Conservation (phyloP, 2,329 filamentous ascomycete species). For the Thermomyces lanuginosus region DNA sequence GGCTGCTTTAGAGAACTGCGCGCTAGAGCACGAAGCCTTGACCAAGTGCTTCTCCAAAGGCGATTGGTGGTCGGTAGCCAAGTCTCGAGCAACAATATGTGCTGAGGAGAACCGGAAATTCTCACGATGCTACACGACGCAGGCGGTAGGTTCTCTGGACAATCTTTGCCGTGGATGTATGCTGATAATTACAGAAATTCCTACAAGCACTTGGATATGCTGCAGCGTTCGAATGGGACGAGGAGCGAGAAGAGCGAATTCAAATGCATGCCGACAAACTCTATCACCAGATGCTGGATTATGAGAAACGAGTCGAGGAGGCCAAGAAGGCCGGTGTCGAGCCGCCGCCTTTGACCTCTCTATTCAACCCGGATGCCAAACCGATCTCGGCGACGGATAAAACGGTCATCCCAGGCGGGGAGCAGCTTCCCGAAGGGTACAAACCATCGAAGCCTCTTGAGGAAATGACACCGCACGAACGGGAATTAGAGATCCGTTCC, state of each 20-base stretch:
- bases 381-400: conserved; percentile 7
- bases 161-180: background rate
- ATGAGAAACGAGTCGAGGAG: conserved; percentile 59
- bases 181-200: conserved; percentile 45
- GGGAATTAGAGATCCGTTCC: conserved; percentile 28
- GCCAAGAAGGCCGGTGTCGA: conserved; percentile 28
- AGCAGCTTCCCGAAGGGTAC: conserved; percentile 19
- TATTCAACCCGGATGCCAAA: conserved; percentile 26
- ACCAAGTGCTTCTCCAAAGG: conserved; percentile 67
- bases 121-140: conserved; percentile 76
- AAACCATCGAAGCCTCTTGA: conserved; percentile 23
- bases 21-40: conserved; percentile 68
- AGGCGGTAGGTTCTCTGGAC: conserved; percentile 43
- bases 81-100: conserved; percentile 55
- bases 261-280: conserved; percentile 91
- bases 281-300: conserved; percentile 71
- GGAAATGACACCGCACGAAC: conserved; percentile 30
- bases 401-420: conserved; percentile 22
- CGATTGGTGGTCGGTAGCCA: conserved; percentile 41
- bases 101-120: conserved; percentile 59
- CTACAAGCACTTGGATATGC: conserved; percentile 82
- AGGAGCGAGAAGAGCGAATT: conserved; percentile 64
- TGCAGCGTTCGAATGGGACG: conserved; percentile 45
- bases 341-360: conserved; percentile 27
- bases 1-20: conserved; percentile 85